Percentiles rank a stretch among this genome's conserved stretches.
Conservation (phyloP, 371 early-diverging fungal species). For the Lichtheimia hyalospora region DNA sequence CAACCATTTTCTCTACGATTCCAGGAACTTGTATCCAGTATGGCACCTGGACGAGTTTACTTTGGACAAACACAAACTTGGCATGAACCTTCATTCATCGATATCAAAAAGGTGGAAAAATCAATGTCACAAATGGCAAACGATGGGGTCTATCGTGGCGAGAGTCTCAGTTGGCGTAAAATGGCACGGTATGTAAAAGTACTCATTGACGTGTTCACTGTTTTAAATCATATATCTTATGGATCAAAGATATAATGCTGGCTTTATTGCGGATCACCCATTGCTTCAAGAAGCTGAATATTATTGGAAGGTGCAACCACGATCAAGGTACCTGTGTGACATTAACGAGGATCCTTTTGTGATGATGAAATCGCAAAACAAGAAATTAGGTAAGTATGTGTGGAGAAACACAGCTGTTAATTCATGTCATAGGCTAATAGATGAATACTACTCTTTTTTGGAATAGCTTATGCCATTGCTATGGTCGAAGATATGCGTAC, state of each 20-base stretch:
- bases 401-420: too few species aligned
- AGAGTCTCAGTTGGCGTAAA: conserved; percentile 29
- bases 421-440: too few species aligned
- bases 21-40: conserved; percentile 14
- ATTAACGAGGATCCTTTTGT: conserved; percentile 35
- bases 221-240: too few species aligned
- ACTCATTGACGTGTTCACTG: not conserved
- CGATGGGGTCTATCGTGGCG: conserved; percentile 9
- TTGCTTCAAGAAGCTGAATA: conserved; percentile 33
- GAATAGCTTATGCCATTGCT: conserved; percentile 63
- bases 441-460: too few species aligned
- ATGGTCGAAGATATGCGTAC: conserved; percentile 76
- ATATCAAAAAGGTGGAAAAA: conserved; percentile 26
- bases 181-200: conserved; percentile 22
- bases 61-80: conserved; percentile 34
- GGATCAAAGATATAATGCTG: conserved; percentile 69
- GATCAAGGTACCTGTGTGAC: conserved; percentile 34
- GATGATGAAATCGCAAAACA: conserved; percentile 24
- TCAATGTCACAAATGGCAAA: conserved; percentile 12
- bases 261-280: conserved; percentile 75
- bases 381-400: conserved; percentile 61
- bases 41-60: conserved; percentile 19
- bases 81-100: conserved; percentile 37
- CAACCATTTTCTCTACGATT: conserved; percentile 24
- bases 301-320: conserved; percentile 45